A percentile compares a stretch with the other conserved stretches of the same genome.
Evolutionary conservation across 306 rosid species (phyloP).

Genomic region (Pachyrhizus erosus): DNA sequence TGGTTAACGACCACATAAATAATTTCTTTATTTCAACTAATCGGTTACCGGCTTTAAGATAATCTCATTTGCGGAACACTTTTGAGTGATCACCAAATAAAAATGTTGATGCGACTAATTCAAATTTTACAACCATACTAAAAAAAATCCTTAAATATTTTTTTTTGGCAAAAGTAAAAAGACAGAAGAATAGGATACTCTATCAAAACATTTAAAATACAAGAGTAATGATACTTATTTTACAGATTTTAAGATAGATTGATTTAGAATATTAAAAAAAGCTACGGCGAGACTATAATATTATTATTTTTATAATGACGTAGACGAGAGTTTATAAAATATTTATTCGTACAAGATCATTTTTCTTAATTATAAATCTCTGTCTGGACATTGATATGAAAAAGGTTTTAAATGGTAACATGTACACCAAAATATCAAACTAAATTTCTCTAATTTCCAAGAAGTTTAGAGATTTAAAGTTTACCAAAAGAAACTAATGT

Average conservation of each 20-base stretch:
- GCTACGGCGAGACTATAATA: too few relatives aligned
- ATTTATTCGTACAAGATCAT: too few relatives aligned
- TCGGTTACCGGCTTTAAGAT: not conserved
- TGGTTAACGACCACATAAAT: too few relatives aligned
- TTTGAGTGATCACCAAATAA: not conserved
- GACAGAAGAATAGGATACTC: not conserved
- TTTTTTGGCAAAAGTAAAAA: not conserved
- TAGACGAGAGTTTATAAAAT: too few relatives aligned
- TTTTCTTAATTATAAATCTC: too few relatives aligned
- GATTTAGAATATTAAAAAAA: not conserved
- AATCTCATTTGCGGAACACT: not conserved
- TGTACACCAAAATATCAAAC: too few relatives aligned
- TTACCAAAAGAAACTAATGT: too few relatives aligned
- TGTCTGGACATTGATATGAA: too few relatives aligned
- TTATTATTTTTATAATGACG: too few relatives aligned
- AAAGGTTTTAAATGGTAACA: too few relatives aligned
- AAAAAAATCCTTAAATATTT: not conserved
- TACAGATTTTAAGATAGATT: not conserved
- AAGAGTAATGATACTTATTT: not conserved
- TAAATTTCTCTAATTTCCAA: too few relatives aligned
- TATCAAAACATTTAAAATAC: constrained; percentile 15
- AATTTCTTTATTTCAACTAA: not conserved
- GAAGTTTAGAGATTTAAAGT: too few relatives aligned
- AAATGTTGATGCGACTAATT: not conserved
- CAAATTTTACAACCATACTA: not conserved